phyloP scores from a whole-genome alignment of 2,329 filamentous ascomycete species.

The Apiospora kogelbergensis region DNA sequence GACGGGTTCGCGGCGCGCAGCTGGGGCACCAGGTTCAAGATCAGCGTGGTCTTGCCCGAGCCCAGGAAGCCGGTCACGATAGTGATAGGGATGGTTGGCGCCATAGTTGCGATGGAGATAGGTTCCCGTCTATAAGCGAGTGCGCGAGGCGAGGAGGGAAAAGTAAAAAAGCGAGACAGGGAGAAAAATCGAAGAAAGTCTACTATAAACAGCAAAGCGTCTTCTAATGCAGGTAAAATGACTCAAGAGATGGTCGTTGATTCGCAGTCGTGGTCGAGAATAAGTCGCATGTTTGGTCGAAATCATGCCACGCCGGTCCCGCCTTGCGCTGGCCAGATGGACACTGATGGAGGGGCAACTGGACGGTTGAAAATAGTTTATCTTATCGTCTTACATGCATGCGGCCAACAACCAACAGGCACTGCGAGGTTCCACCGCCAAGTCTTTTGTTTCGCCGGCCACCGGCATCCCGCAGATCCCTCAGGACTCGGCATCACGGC shows the following conservation, averaged over 20 bases:
- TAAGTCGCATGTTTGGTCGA: not conserved
- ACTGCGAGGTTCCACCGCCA: not conserved
- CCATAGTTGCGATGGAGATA: constrained; percentile 40
- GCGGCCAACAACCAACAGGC: not conserved
- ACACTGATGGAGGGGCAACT: constrained; percentile 12
- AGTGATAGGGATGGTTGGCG: constrained; percentile 76
- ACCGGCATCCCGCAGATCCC: not conserved
- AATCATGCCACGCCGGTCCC: not conserved
- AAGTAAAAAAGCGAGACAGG: not conserved
- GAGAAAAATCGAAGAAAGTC: not conserved
- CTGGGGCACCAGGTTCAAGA: constrained; percentile 91
- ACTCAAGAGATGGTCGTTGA: not conserved
- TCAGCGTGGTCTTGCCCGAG: constrained; percentile 93
- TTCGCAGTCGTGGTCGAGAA: not conserved
- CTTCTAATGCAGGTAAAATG: not conserved
- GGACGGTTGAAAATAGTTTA: constrained; percentile 10
- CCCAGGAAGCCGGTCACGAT: constrained; percentile 96
- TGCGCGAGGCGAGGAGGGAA: not conserved
- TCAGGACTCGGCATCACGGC: not conserved
- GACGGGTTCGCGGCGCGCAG: constrained; percentile 67
- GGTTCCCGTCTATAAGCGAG: not conserved
- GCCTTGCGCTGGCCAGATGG: not conserved
- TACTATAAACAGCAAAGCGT: not conserved
- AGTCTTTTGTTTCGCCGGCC: not conserved
- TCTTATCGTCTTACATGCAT: constrained; percentile 14